A percentile compares a stretch with the other conserved stretches of the same genome.
These are phyloP conservation scores for Thermochaetoides dissita DNA, from an alignment of 2,329 filamentous ascomycete genomes.

Conservation along the genomic window DNA sequence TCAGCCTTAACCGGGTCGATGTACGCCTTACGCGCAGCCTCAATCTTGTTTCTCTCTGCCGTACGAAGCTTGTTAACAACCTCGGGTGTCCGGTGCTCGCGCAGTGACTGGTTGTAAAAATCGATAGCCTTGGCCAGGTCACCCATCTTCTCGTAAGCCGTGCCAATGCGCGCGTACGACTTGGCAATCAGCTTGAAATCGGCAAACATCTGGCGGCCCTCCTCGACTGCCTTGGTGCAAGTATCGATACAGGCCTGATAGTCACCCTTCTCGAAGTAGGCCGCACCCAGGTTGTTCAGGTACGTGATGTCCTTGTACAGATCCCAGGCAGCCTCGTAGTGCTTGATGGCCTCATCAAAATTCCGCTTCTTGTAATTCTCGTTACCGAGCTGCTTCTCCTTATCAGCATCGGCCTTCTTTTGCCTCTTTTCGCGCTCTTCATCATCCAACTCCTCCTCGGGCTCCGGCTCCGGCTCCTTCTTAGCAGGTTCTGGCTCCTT, in stretches of 20 bases:
- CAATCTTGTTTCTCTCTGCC: conserved; percentile 75
- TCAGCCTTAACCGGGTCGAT: conserved; percentile 85
- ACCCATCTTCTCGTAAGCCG: conserved; percentile 81
- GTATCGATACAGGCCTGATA: conserved; percentile 74
- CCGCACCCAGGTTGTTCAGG: conserved; percentile 88
- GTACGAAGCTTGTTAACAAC: conserved; percentile 82
- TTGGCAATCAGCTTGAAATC: conserved; percentile 99
- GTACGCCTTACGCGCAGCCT: conserved; percentile 63
- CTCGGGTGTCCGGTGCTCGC: conserved; percentile 91
- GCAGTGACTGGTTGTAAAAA: conserved; percentile 86
- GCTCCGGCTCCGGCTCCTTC: conserved; percentile 29
- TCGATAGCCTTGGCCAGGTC: conserved; percentile 68
- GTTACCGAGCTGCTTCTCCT: conserved; percentile 86
- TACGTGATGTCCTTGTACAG: conserved; percentile 93
- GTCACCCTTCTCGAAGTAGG: conserved; percentile 92
- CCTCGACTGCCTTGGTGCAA: conserved; percentile 77
- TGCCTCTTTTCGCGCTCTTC: conserved; percentile 73
- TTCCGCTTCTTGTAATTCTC: conserved; percentile 97
- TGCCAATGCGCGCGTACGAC: conserved; percentile 90
- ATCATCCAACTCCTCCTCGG: conserved; percentile 60
- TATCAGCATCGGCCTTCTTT: conserved; percentile 83
- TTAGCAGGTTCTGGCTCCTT: conserved; percentile 8
- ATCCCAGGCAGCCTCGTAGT: conserved; percentile 94
- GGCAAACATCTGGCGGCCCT: conserved; percentile 77
- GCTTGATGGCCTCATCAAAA: conserved; percentile 85